Base-by-base conservation (phyloP, 2,329 filamentous ascomycete species). In the Aspergillus viridinutans region DNA sequence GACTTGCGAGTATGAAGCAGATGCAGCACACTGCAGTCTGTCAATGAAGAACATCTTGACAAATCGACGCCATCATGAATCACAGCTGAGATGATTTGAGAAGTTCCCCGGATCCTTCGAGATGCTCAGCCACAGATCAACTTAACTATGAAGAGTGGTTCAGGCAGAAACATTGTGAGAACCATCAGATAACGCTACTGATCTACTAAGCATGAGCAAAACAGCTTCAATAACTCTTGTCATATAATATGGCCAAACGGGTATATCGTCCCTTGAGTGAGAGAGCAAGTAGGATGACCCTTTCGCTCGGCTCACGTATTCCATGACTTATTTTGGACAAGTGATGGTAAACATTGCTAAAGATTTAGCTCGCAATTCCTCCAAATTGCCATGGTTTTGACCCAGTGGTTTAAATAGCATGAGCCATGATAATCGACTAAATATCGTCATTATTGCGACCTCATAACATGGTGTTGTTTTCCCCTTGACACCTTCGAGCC, bases 401-500 rank as follows among this genome's bases (percentile, higher is more conserved):
- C 14, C 5, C 3, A 17, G 5, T 38, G 14, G 5, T 38, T 7
- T 17, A 1, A 7, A 38, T 17, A 38, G 14, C 32, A 38, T 38
- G 5, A 7, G 32, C 32, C 6, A 38, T 7, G 2, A 21, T 20
- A 21, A 21, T 21, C 8, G 10, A 23, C 40, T 21, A 9, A 43
- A 23, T 20, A 21, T 43, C 10, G 3, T 43, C 40, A 43, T 43
- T 8, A 43, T 43, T 43, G 40, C 40, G 12, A 43, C 40, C 21
- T 43, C 10, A 26, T 14, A 47, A 5, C 20, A 47, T 26, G 20
- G 10, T n/a, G 43, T 25, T 47, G 20, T n/a, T 29, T 14, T 40
- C 29, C 14, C 12, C 26, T 25, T 14, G 54, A 56, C 49, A 40
- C 54, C 55, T 53, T 32, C 17, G 17, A 17, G 55, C 55, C 55